phyloP scores from a whole-genome alignment of 352 stramenopile genomes.

The Phytophthora palmivora region DNA sequence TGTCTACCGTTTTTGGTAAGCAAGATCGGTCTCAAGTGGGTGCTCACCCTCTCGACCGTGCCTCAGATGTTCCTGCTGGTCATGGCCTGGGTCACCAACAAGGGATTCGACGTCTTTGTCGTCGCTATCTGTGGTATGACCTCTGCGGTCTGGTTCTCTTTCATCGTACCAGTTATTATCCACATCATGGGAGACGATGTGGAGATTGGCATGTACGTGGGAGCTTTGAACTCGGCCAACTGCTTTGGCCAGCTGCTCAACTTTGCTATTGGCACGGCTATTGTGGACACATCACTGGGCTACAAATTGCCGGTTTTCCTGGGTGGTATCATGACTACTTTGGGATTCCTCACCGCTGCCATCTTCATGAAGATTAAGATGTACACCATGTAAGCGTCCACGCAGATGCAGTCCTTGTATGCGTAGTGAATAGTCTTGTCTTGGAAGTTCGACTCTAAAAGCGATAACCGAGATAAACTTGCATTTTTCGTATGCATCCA shows the following conservation, averaged over 20 bases:
- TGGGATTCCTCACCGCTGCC: constrained; percentile 50
- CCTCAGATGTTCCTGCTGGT: constrained; percentile 52
- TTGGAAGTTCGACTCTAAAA: constrained; percentile 1
- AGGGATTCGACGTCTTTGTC: constrained; percentile 42
- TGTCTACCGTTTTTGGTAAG: constrained; percentile 42
- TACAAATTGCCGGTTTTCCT: constrained; percentile 46
- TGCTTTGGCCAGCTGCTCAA: constrained; percentile 43
- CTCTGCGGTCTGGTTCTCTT: constrained; percentile 42
- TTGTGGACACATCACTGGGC: constrained; percentile 41
- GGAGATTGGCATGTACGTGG: constrained; percentile 44
- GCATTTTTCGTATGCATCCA: constrained; percentile 19
- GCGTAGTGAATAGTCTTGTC: constrained; percentile 18
- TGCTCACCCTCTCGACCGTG: constrained; percentile 30
- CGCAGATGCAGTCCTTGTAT: constrained; percentile 19
- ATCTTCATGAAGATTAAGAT: constrained; percentile 66
- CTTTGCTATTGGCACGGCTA: constrained; percentile 24
- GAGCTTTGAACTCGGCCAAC: constrained; percentile 64
- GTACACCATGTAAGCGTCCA: constrained; percentile 56
- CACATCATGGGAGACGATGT: constrained; percentile 31
- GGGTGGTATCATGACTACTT: constrained; percentile 23
- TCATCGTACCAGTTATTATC: constrained; percentile 24
- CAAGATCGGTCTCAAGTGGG: constrained; percentile 49
- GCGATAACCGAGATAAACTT: constrained; percentile 18
- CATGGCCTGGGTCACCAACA: constrained; percentile 49
- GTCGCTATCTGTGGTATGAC: constrained; percentile 48